A percentile compares a stretch with the other conserved stretches of the same genome.
These are phyloP conservation scores for Diversispora eburnea DNA, from an alignment of 192 early-diverging fungal species.

Conservation along the genomic window DNA sequence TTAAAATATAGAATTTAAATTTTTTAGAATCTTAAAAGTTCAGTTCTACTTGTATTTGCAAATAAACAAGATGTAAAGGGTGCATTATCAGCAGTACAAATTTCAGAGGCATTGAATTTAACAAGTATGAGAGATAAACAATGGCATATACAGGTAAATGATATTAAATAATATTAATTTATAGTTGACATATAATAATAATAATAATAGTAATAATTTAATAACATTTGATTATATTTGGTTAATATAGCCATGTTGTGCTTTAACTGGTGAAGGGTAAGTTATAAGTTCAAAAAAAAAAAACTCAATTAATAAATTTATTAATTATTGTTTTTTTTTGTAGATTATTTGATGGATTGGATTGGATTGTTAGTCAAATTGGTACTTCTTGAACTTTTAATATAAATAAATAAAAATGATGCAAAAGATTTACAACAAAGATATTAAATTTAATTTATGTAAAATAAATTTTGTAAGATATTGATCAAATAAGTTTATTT, in stretches of 20 bases:
- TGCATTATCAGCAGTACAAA: constrained; percentile 57
- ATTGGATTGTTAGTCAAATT: constrained; percentile 59
- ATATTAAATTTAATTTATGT: no score
- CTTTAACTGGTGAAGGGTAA: constrained; percentile 66
- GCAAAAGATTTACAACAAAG: no score
- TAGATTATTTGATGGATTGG: constrained; percentile 56
- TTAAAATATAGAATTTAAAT: neutral
- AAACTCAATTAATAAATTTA: neutral
- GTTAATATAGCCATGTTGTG: constrained; percentile 53
- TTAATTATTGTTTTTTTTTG: constrained; percentile 2
- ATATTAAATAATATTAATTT: neutral
- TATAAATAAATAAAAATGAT: no score
- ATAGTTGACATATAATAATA: neutral
- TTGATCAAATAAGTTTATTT: no score
- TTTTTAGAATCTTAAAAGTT: constrained; percentile 51
- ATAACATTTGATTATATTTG: neutral
- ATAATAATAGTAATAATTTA: neutral
- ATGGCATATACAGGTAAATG: constrained; percentile 66
- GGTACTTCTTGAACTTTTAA: neutral
- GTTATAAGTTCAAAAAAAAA: neutral
- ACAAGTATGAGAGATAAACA: constrained; percentile 59
- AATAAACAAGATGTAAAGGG: constrained; percentile 70
- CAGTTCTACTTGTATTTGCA: constrained; percentile 60
- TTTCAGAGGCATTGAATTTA: constrained; percentile 59
- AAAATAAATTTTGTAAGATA: no score